Base-by-base conservation (phyloP, 345 rosid genomes). In the Erucastrum elatum region DNA sequence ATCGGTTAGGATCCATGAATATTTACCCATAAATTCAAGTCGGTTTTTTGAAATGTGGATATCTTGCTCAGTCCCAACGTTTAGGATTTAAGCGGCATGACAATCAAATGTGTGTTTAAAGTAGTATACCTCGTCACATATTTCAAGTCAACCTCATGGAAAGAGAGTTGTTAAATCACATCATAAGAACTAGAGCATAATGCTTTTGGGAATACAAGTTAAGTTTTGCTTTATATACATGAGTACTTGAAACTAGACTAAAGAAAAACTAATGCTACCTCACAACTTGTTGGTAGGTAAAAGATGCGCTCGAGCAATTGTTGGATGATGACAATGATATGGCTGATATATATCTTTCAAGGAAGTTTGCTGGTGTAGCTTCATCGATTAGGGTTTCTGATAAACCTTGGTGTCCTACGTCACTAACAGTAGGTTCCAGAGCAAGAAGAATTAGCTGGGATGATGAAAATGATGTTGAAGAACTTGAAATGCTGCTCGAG, bases 401-500 rank as follows among this genome's bases (percentile, higher is more conserved):
- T 77, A 90, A 77, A 16, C 86, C 86, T 11, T 91, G 93, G 98
- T 81, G 76, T 87, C 77, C 87, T 80, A 87, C 91, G 30, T 91
- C 99, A 61, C 98, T 97, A 13, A 87, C 96, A 29, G 84, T 90
- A 64, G 98, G 95, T 77, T 92, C 97, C 31, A 84, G 92, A 79
- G 99, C 98, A 80, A 93, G 98, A 78, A 88, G 91, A 85, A 91
- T 85, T 13, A 91, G 97, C 78, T 58, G 91, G 41, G 98, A 95
- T 6, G 98, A 93, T 4, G 94, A 90, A 85, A 87, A 89, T 83
- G 98, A 94, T 80, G 97, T 94, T 64, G 97, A 94, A 84, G 98
- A 90, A 84, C 91, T 94, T 81, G 98, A 94, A 83, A 92, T 92
- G 97, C 82, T 94, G 70, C 87, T 94, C 8, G 98, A 94, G 98